These are phyloP conservation scores for Chaetomium cochliodes DNA, from an alignment of 495 filamentous ascomycete genomes.

Conservation along the genomic window DNA sequence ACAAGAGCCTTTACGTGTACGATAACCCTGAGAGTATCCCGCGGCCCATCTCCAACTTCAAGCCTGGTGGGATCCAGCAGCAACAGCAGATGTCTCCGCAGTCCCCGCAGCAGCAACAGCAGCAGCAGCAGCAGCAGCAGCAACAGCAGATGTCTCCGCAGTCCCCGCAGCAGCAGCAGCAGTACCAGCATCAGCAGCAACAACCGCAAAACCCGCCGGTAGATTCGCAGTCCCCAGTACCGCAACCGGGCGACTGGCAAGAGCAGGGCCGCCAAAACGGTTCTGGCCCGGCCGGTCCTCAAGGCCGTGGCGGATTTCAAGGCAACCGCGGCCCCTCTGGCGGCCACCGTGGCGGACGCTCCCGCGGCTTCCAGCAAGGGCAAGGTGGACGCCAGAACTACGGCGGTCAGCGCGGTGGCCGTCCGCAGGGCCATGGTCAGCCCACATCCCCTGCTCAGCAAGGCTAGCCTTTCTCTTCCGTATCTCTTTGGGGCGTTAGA, in stretches of 20 bases:
- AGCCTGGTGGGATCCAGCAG: constrained; percentile 28
- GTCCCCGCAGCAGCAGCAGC: constrained; percentile 23
- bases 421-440: constrained; percentile 34
- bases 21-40: constrained; percentile 94
- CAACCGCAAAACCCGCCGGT: constrained; percentile 31
- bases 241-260: constrained; percentile 31
- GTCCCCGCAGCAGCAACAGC: constrained; percentile 29
- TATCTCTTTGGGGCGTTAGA: not conserved
- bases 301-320: constrained; percentile 40
- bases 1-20: constrained; percentile 98
- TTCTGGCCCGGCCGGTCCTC: constrained; percentile 23
- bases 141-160: constrained; percentile 30
- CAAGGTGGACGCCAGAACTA: constrained; percentile 44
- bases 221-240: constrained; percentile 29
- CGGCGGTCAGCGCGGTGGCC: constrained; percentile 44
- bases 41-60: constrained; percentile 60
- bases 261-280: constrained; percentile 32
- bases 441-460: constrained; percentile 35
- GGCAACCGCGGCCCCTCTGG: constrained; percentile 40
- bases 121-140: constrained; percentile 14
- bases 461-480: constrained; percentile 22
- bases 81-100: constrained; percentile 16
- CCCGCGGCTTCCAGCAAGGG: constrained; percentile 38
- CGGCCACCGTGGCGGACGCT: constrained; percentile 35
- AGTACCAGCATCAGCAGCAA: constrained; percentile 16